Conservation (phyloP, 768 basidiomycete genomes). For the Gelatoporia subvermispora region DNA sequence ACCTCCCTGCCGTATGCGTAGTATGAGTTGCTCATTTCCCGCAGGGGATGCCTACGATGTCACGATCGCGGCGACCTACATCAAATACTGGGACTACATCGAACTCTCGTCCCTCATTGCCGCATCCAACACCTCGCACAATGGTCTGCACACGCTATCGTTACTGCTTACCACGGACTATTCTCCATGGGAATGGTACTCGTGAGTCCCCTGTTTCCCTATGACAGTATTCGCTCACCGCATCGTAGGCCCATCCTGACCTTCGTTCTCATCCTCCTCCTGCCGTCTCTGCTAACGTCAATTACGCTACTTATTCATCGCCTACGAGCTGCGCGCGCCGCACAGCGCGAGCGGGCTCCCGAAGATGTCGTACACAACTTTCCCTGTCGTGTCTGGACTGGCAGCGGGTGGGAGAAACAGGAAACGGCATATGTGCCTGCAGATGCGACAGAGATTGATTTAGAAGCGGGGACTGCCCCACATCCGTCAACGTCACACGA, state of each 20-base stretch:
- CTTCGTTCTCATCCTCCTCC: slow-evolving; percentile 80
- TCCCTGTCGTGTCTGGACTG: slow-evolving; percentile 82
- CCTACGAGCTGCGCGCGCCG: slow-evolving; percentile 75
- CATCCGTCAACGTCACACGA: slow-evolving; percentile 18
- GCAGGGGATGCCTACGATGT: slow-evolving; percentile 84
- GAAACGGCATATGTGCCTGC: slow-evolving; percentile 25
- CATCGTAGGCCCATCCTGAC: slow-evolving; percentile 70
- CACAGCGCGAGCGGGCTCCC: slow-evolving; percentile 79
- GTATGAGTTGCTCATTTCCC: slow-evolving; percentile 3
- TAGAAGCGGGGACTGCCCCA: slow-evolving; percentile 13
- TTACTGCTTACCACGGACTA: slow-evolving; percentile 74
- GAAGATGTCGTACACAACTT: slow-evolving; percentile 73
- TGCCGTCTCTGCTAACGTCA: slow-evolving; percentile 87
- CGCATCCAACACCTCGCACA: slow-evolving; percentile 74
- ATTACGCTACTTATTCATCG: slow-evolving; percentile 87
- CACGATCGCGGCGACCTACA: slow-evolving; percentile 80
- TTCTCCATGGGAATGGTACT: slow-evolving; percentile 90
- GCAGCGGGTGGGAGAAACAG: slow-evolving; percentile 76
- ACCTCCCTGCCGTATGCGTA: slow-evolving; percentile 1
- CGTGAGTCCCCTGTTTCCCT: slow-evolving; percentile 42
- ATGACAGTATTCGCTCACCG: slow-evolving; percentile 4
- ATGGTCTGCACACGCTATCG: slow-evolving; percentile 70
- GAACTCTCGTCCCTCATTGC: slow-evolving; percentile 65
- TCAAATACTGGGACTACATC: slow-evolving; percentile 78
- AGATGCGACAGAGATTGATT: slow-evolving; percentile 9